Conservation (phyloP, 208 protist species). For the Leishmania tropica region DNA sequence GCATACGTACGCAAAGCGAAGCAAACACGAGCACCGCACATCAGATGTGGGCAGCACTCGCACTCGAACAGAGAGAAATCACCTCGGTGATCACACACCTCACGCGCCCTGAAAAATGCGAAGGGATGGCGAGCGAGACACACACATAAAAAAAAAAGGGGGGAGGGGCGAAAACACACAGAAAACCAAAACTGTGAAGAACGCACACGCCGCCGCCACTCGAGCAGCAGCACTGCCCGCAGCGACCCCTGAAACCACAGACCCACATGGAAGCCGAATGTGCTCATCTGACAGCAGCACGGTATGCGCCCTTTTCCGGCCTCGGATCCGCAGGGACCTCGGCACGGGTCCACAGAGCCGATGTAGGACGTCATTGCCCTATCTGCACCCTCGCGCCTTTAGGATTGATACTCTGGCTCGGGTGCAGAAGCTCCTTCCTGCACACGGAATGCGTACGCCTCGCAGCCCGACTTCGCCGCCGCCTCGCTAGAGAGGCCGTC, state of each 20-base stretch:
- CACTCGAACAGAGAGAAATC: background rate
- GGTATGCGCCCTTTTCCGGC: background rate
- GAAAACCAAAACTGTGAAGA: background rate
- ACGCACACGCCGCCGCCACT: background rate
- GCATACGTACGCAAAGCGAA: background rate
- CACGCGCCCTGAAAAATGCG: too few relatives aligned
- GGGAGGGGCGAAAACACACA: background rate
- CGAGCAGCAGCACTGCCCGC: background rate
- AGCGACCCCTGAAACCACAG: background rate
- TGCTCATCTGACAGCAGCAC: background rate
- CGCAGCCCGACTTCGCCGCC: background rate
- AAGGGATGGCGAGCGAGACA: background rate
- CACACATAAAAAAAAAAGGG: background rate
- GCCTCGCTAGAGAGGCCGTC: background rate
- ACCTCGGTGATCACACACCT: too few relatives aligned
- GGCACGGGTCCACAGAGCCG: background rate
- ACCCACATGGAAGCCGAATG: background rate
- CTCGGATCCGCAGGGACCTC: background rate
- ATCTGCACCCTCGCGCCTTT: background rate
- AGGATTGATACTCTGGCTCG: background rate
- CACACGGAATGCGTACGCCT: slow-evolving; percentile 1
- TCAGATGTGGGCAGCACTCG: background rate
- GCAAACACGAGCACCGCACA: background rate
- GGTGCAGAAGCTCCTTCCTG: background rate
- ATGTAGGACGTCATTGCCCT: background rate